These are phyloP conservation scores for Vicia faba DNA, from an alignment of 306 rosid species.

Conservation along the genomic window DNA sequence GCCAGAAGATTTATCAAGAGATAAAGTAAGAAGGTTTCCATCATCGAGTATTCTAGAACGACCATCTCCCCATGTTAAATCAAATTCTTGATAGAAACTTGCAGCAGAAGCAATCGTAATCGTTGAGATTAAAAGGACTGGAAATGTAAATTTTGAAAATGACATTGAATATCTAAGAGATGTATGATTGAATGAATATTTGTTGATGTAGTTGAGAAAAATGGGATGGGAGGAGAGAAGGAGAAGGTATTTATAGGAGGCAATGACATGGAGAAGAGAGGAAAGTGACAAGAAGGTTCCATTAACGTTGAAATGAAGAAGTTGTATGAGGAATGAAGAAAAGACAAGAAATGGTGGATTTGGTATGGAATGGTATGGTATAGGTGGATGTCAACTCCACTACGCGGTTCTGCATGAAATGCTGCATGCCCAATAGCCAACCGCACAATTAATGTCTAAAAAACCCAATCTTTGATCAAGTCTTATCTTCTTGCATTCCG, in stretches of 20 bases:
- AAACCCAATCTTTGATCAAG: not conserved
- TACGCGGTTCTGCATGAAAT: not conserved
- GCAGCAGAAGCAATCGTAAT: not conserved
- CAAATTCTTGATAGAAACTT: not conserved
- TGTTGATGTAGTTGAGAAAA: not conserved
- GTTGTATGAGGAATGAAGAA: not conserved
- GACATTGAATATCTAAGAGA: not conserved
- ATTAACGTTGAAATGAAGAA: not conserved
- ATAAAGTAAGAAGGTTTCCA: not conserved
- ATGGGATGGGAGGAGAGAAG: not conserved
- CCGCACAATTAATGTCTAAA: not conserved
- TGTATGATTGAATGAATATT: not conserved
- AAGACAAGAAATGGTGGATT: not conserved
- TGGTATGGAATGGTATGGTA: not conserved
- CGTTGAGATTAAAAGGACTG: not conserved
- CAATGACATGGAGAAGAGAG: not conserved
- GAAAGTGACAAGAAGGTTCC: not conserved
- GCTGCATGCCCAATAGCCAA: not conserved
- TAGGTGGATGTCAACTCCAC: not conserved
- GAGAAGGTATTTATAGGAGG: not conserved
- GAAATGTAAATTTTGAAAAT: not conserved
- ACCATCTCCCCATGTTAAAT: conserved; percentile 2
- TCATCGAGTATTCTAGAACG: conserved; percentile 7
- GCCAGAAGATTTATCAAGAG: not conserved
- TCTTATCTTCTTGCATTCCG: not conserved